phyloP scores from a whole-genome alignment of 495 filamentous ascomycete genomes.

The Sabuloglossum arenarium region DNA sequence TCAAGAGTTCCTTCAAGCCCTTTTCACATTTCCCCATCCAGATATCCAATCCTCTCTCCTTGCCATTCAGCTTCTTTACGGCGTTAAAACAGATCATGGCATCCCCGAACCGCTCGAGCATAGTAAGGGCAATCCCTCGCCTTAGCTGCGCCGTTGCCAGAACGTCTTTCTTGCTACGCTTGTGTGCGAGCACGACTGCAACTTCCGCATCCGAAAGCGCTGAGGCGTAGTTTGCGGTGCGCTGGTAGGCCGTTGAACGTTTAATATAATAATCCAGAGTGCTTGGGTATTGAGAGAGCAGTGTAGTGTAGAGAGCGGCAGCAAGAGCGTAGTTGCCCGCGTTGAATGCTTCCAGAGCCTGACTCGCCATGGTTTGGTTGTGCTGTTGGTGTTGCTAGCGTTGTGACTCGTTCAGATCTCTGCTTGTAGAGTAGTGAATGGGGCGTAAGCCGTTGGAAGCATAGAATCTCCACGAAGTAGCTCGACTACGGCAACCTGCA shows the following conservation, averaged over 20 bases:
- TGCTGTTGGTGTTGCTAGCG: too few relatives aligned
- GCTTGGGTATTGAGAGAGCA: slow-evolving; percentile 40
- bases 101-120: slow-evolving; percentile 53
- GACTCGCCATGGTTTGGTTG: slow-evolving; percentile 2
- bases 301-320: slow-evolving; percentile 52
- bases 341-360: slow-evolving; percentile 42
- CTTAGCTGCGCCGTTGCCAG: slow-evolving; percentile 68
- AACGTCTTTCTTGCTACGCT: slow-evolving; percentile 59
- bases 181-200: slow-evolving; percentile 43
- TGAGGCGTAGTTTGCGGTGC: slow-evolving; percentile 28
- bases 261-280: slow-evolving; percentile 73
- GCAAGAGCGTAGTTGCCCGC: slow-evolving; percentile 42
- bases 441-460: not conserved
- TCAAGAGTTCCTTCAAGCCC: slow-evolving; percentile 25
- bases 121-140: slow-evolving; percentile 51
- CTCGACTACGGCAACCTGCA: too few relatives aligned
- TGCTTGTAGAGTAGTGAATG: too few relatives aligned
- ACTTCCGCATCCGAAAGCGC: slow-evolving; percentile 67
- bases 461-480: too few relatives aligned
- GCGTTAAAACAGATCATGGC: slow-evolving; percentile 44
- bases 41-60: slow-evolving; percentile 30
- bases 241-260: slow-evolving; percentile 65
- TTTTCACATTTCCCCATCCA: slow-evolving; percentile 39
- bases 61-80: slow-evolving; percentile 20
- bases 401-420: too few relatives aligned